These are phyloP conservation scores for Gleditsia sinensis DNA, from an alignment of 306 rosid species.

Conservation along the genomic window DNA sequence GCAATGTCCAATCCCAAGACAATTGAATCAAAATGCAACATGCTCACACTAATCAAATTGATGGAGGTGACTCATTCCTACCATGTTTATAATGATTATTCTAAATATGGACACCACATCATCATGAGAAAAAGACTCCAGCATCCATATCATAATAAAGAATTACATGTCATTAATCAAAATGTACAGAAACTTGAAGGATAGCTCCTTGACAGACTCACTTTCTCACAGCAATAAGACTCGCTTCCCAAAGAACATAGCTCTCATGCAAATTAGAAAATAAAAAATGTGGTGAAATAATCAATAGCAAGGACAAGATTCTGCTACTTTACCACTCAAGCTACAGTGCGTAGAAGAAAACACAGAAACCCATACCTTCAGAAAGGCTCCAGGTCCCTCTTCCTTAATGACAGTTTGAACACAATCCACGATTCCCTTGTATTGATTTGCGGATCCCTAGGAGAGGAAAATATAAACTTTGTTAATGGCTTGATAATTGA, in stretches of 20 bases:
- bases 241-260: neutral
- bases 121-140: too few relatives aligned
- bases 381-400: constrained; percentile 82
- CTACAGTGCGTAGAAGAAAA: constrained; percentile 23
- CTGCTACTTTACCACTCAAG: constrained; percentile 11
- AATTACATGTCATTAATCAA: neutral
- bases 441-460: constrained; percentile 85
- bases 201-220: neutral
- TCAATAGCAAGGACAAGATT: constrained; percentile 11
- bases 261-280: neutral
- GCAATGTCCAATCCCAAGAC: neutral
- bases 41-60: neutral
- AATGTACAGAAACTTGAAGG: neutral
- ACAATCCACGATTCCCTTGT: constrained; percentile 82
- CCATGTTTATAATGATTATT: constrained; percentile 8
- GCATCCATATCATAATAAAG: neutral
- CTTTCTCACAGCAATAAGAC: neutral
- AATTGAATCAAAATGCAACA: neutral
- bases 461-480: constrained; percentile 28
- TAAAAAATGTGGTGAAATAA: neutral
- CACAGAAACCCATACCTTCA: constrained; percentile 62
- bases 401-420: constrained; percentile 89
- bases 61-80: neutral
- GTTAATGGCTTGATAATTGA: constrained; percentile 37
- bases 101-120: constrained; percentile 1